Base-by-base conservation (phyloP, 192 early-diverging fungal species). In the Entomortierella parvispora region DNA sequence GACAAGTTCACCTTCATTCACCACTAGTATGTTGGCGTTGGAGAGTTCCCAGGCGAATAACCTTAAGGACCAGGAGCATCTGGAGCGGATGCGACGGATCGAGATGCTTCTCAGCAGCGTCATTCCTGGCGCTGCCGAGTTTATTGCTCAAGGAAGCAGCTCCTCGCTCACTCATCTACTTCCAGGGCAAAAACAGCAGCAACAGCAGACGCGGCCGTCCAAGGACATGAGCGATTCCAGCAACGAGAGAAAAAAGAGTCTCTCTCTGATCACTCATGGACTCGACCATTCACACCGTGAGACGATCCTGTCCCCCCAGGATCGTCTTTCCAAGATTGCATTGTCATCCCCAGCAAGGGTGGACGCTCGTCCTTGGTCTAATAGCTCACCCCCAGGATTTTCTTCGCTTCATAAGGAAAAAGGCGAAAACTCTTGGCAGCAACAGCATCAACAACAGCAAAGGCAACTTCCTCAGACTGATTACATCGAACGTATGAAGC, bases 81-180 rank as follows among this genome's bases (percentile, higher is more conserved):
- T 77, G 26, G 65, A 77, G 17, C 65, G 74, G 7, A 49, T 77
- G 54, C 54, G 47, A 15, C 52, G 66, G 20, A 68, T 77, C 42
- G 74, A 77, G 29, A 34, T 59, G 37, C 40, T 68, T 23, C 25
- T 77, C 0, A 22, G 59, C 53, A 68, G 42, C 49, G 61, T 77
- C 22, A 68, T 77, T 22, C 74, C 74, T 22, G 74, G 74, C 15
- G 74, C 66, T 11, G 65, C 65, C 2, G 74, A 77, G 11, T 68
- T 68, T 47, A 68, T 77, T 43, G 55, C 65, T n/a, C 29, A 53
- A 15, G 74, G 74, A 4, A 28, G 48, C 3, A 59, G 55, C 14
- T 14, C 22, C 18, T 32, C 72, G 10, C 47, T 44, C 14, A 14
- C 33, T 25, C 9, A 26, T 15, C 58, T 53, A n/a, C 57, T 61